Evolutionary conservation across 2,329 filamentous ascomycete genomes (phyloP), one percentile per base, ranked within the genome.

Genomic region (Xylaria sp.): DNA sequence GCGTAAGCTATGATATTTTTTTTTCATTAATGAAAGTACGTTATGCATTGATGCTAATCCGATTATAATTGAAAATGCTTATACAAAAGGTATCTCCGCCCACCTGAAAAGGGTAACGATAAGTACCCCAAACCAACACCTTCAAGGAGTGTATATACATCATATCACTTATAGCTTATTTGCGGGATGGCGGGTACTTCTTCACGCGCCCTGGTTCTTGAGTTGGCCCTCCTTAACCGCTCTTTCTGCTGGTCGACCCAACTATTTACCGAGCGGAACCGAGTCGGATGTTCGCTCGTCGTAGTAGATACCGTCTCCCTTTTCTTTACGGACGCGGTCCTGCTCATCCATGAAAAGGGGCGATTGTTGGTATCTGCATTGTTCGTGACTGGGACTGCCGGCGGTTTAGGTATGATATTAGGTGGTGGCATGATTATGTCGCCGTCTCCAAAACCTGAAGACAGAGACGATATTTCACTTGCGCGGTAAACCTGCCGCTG

Each of bases 241-340:
- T 84, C 85, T 9, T 85, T 85, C 77, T 91, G 89, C 75, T 91
- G 88, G 71, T 85, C 85, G 1, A 92, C 89, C 89, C 89, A 92
- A 36, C 87, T 89, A 65, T 82, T 84, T 65, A 91, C 82, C 6
- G 82, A 85, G 42, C 87, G 83, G 76, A 90, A 91, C 4, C 85
- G 83, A 15, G 86, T 81, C 5, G 86, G 84, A 53, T 79, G 77
- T 68, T 89, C 83, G 59, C 85, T 88, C 4, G 83, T 81, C 59
- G 83, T 80, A 0, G 87, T 88, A 72, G 84, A 87, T 2, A 85
- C 77, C 0, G 86, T 88, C 53, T 88, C 86, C 36, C 86, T 81
- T 58, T 23, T 61, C 58, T 46, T 46, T n/a, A 23, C 42, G 42
- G 42, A 23, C n/a, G n/a, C 42, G 9, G 72, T 63, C 44, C 73